phyloP scores from a whole-genome alignment of 2,329 filamentous ascomycete species.

The Bipolaris bicolor region DNA sequence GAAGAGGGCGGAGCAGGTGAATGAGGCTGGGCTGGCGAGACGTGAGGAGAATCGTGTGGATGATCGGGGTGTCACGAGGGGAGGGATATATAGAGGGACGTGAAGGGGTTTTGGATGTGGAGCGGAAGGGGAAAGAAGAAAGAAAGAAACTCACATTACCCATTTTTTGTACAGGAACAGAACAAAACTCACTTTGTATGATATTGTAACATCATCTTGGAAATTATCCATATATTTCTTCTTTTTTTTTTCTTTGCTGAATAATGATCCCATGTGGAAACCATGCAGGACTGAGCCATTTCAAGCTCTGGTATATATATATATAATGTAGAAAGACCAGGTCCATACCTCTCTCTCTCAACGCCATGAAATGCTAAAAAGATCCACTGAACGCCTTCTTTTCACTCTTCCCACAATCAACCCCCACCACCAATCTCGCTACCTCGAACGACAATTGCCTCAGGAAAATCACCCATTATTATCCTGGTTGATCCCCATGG shows the following conservation, averaged over 20 bases:
- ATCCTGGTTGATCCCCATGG: conserved; percentile 36
- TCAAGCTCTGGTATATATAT: conserved; percentile 41
- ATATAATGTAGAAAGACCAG: background rate
- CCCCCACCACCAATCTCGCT: background rate
- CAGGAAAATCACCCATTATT: background rate
- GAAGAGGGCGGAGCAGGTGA: conserved; percentile 20
- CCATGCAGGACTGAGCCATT: background rate
- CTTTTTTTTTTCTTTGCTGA: background rate
- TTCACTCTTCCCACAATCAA: background rate
- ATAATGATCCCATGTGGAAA: background rate
- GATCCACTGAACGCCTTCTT: conserved; percentile 5
- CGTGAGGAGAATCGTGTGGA: conserved; percentile 29
- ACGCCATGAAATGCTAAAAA: conserved; percentile 2
- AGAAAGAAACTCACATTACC: background rate
- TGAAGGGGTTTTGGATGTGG: background rate
- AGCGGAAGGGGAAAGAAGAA: background rate
- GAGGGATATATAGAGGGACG: conserved; percentile 24
- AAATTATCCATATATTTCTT: conserved; percentile 1
- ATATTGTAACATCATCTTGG: conserved; percentile 12
- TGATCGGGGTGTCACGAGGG: conserved; percentile 25
- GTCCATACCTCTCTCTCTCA: background rate
- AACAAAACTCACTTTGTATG: conserved; percentile 12
- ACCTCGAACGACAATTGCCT: no score
- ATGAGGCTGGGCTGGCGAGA: conserved; percentile 7
- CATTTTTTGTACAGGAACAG: background rate